Evolutionary conservation across 208 protist species (phyloP), one percentile per base, ranked within the genome.

Genomic region (Angomonas deanei): DNA sequence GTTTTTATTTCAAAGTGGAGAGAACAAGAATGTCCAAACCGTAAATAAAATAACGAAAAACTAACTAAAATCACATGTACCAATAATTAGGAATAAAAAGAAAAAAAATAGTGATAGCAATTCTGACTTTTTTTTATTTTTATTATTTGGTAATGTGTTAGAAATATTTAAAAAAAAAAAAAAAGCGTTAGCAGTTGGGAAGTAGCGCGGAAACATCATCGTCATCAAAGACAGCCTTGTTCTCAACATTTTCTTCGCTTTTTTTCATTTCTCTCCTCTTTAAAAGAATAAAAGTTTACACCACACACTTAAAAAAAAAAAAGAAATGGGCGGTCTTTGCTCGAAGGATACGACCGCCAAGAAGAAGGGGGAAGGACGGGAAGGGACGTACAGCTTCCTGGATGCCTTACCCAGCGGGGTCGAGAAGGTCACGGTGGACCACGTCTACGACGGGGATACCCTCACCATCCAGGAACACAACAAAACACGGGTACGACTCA

Each of bases 391-490:
- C 28, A 64, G 70, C 28, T 73, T 78, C 55, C 74, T 76, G 55
- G 63, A 62, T 27, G 55, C 60, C 0, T 66, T 82, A 0, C 72
- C 75, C 0, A 19, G 42, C 19, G 73, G 60, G 33, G 69, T 66
- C 21, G 21, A 74, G 70, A 67, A 82, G 66, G 68, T 39, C 0
- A 79, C 69, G 1, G 42, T 86, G 28, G 48, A 80, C 17, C 69
- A 78, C 67, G 82, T 88, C 39, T 85, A 85, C 62, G 78, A 85
- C 46, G 82, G 82, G 17, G 82, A 88, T 63, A 88, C 78, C 0
- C 61, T 88, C 21, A 88, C 78, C 4, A 65, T 88, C 13, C 47
- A 49, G n/a, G 65, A 76, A 42, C 52, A 73, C 21, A 61, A 80
- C 60, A 34, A 64, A 4, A 62, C 59, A 1, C 64, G 73, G 13